Percentiles rank a stretch among this genome's conserved stretches.
Evolutionary conservation across 257 asterid genomes (phyloP).

Genomic region (Primulina huaijiensis): DNA sequence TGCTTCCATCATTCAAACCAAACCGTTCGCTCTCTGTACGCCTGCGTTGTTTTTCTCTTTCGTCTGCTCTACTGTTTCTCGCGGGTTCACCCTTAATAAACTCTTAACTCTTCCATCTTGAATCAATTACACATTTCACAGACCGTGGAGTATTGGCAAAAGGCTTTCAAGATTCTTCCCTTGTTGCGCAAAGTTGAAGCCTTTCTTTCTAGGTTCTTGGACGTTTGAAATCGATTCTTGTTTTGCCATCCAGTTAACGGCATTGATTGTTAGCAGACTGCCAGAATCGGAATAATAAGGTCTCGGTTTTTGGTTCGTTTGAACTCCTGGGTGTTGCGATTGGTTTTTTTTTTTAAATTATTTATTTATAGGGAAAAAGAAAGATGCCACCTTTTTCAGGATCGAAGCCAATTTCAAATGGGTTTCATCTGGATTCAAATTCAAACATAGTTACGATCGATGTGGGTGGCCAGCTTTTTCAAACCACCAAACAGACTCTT

Average conservation of each 20-base stretch:
- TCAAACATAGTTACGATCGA: slow-evolving; percentile 69
- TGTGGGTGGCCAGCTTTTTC: slow-evolving; percentile 92
- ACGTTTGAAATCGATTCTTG: not conserved
- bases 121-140: not conserved
- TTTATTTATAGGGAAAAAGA: not conserved
- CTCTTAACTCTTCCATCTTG: not conserved
- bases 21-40: slow-evolving; percentile 2
- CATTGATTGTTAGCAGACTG: slow-evolving; percentile 6
- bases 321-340: not conserved
- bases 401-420: slow-evolving; percentile 30
- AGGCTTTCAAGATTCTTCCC: slow-evolving; percentile 28
- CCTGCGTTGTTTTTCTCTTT: not conserved
- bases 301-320: not conserved
- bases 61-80: not conserved
- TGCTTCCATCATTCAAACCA: slow-evolving; percentile 6
- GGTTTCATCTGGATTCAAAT: slow-evolving; percentile 34
- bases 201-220: slow-evolving; percentile 13
- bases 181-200: slow-evolving; percentile 3
- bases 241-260: not conserved
- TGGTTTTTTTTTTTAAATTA: not conserved
- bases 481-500: slow-evolving; percentile 84
- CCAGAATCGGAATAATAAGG: not conserved
- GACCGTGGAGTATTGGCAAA: not conserved
- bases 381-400: slow-evolving; percentile 74
- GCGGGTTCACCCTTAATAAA: not conserved